Base-by-base conservation (phyloP, 331 rosid genomes). In the Rosa hybrid region DNA sequence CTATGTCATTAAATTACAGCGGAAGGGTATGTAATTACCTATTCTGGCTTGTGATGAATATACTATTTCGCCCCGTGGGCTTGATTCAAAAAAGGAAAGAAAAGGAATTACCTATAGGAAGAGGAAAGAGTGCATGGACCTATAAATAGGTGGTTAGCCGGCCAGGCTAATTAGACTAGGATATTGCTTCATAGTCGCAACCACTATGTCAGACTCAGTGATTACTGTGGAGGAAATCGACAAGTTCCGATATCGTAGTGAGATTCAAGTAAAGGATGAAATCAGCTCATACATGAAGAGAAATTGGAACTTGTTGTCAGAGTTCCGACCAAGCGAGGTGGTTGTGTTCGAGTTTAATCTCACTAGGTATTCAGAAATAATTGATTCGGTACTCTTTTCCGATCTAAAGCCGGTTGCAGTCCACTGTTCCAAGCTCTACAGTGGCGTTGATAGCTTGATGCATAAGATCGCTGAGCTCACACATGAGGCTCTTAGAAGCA, bases 91-190 rank as follows among this genome's bases (percentile, higher is more conserved):
- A 30, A 30, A 30, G 34, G 34, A 30, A 30, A 30, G 34, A 30
- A 30, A 57, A 8, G 25, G 27, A 57, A 9, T 57, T 57, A 20
- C 63, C 63, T 57, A 21, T 0, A n/a, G 27, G 27, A 57, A n/a
- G 27, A 57, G 63, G 63, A 57, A 57, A 57, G n/a, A n/a, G 63
- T n/a, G 63, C 59, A 53, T 53, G 27, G 63, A n/a, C 27, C 60
- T 54, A 57, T 57, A 57, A 57, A 57, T 57, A 56, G 23, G 23
- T 3, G 3, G 13, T 46, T 51, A 16, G 20, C 21, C 5, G 11
- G 30, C 13, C 65, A 10, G 12, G 13, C 4, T 23, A 59, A 56
- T 6, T 7, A 53, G 13, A 8, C 12, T 56, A 30, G 3, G 27
- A 59, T 10, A 59, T 23, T 20, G 10, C 2, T 53, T 20, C 64